phyloP scores from a whole-genome alignment of 2,329 filamentous ascomycete genomes.

The Pestalotiopsis sp. region DNA sequence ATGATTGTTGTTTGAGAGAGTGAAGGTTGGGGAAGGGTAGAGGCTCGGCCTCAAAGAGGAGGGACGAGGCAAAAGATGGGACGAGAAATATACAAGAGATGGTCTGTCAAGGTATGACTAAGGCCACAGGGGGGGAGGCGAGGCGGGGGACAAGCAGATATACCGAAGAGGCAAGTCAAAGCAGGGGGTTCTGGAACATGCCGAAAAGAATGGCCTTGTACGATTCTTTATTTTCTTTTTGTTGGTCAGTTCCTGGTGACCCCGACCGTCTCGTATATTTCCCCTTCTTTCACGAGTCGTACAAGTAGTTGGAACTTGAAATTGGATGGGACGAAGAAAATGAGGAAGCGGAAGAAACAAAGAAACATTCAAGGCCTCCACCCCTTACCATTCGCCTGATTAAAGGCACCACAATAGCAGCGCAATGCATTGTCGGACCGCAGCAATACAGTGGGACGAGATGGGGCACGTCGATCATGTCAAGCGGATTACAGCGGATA shows the following conservation, averaged over 20 bases:
- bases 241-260: background rate
- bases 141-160: background rate
- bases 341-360: background rate
- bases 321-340: background rate
- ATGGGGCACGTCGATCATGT: background rate
- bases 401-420: background rate
- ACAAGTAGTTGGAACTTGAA: background rate
- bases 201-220: background rate
- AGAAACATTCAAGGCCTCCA: background rate
- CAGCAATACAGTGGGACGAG: background rate
- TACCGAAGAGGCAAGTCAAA: background rate
- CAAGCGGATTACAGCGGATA: background rate
- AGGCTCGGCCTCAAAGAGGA: background rate
- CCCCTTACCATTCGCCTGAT: background rate
- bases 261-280: background rate
- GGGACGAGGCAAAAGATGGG: background rate
- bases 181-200: background rate
- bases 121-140: background rate
- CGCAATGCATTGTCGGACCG: background rate
- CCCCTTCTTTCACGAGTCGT: background rate
- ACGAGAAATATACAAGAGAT: background rate
- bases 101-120: background rate
- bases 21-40: background rate
- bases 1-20: background rate
- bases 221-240: background rate